phyloP scores from a whole-genome alignment of 2,329 filamentous ascomycete species.

The Aschersonia sp. region DNA sequence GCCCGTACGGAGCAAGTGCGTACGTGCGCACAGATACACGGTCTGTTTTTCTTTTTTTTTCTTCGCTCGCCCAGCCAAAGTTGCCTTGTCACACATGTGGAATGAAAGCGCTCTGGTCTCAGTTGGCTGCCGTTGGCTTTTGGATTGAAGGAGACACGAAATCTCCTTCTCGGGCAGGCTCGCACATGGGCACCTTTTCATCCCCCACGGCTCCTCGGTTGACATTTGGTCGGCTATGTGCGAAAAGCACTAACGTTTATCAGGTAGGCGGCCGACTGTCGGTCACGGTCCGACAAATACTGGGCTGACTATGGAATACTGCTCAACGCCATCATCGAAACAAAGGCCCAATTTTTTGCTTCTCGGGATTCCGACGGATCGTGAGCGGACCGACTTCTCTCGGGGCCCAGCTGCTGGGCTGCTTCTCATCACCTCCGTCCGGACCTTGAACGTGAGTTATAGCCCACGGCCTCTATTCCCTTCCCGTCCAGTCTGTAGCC shows the following conservation, averaged over 20 bases:
- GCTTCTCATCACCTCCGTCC: neutral
- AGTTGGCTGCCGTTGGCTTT: no score
- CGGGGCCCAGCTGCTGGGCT: neutral
- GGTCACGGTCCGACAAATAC: neutral
- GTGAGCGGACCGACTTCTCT: neutral
- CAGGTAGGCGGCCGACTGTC: neutral
- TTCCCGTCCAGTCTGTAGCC: neutral
- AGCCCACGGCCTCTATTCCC: neutral
- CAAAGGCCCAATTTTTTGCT: neutral
- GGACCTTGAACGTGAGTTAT: neutral
- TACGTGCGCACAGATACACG: neutral
- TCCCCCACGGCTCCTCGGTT: neutral
- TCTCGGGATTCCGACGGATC: slow-evolving; percentile 1
- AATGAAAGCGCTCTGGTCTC: neutral
- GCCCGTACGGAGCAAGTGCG: neutral
- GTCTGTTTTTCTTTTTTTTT: neutral
- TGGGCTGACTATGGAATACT: neutral
- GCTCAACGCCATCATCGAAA: neutral
- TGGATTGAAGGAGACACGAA: no score
- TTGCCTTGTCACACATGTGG: neutral
- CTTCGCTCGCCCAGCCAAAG: neutral
- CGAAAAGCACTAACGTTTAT: neutral
- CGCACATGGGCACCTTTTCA: neutral
- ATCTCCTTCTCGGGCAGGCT: neutral
- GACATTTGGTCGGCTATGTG: no score